Evolutionary conservation across 2,329 filamentous ascomycete genomes (phyloP), one percentile per base, ranked within the genome.

Genomic region (Fusarium graminum): DNA sequence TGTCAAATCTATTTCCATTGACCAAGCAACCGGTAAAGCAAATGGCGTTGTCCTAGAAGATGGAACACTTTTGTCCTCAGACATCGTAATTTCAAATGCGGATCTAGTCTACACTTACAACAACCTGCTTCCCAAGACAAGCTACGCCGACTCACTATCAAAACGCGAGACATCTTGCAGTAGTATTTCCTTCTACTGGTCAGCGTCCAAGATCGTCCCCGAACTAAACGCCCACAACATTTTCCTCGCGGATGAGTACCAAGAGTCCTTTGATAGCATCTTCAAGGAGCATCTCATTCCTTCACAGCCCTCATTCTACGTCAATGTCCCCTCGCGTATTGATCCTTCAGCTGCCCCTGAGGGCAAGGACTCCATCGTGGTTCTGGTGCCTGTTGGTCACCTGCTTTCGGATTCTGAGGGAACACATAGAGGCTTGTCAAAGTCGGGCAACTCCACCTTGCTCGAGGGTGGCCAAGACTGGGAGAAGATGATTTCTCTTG

Each of bases 101-200:
- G 91, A 93, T 72, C 80, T 93, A 3, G 88, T 91, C 36, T 92
- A 93, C 74, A 86, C 90, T 3, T 92, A 92, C 80, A 89, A 86
- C 75, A 86, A 91, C 63, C 83, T 93, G 6, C 84, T 93, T 2
- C 88, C 88, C 0, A 77, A 81, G 7, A 75, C 78, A 2, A 56
- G 69, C 0, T 80, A 81, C 67, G 76, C 76, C 51, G 68, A 73
- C 51, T 77, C 76, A 5, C 76, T 85, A 7, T 74, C 78, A 29
- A 81, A 83, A 58, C 79, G 85, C 7, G 80, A 84, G 13, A 84
- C 87, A 2, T 91, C 88, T 0, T 92, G 90, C 78, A 90, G 87
- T 65, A 90, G 88, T 58, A 90, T 93, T 67, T 91, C 88, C 7
- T 93, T 93, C 78, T 93, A 92, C 81, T 93, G 90, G 90, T 85